These are phyloP conservation scores for Pseudomonodictys pantanalensis DNA, from an alignment of 495 filamentous ascomycete genomes.

Conservation along the genomic window DNA sequence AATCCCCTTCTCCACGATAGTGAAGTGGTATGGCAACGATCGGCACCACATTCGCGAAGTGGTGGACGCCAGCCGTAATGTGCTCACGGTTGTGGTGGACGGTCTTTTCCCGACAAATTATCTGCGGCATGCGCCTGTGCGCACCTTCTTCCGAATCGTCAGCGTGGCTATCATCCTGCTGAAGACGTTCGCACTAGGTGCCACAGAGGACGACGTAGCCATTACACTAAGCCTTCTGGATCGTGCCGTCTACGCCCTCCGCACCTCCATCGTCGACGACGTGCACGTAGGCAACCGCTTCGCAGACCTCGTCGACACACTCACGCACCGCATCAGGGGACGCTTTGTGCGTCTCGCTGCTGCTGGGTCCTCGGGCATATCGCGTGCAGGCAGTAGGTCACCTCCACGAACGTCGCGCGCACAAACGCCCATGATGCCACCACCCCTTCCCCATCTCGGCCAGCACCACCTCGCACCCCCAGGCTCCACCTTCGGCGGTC, in stretches of 20 bases:
- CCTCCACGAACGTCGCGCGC: slow-evolving; percentile 14
- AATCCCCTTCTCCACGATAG: slow-evolving; percentile 52
- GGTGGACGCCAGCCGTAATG: slow-evolving; percentile 78
- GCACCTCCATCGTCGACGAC: slow-evolving; percentile 87
- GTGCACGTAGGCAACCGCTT: slow-evolving; percentile 93
- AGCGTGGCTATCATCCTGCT: slow-evolving; percentile 94
- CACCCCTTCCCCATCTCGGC: slow-evolving; percentile 12
- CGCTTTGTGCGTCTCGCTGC: slow-evolving; percentile 43
- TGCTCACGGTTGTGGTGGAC: slow-evolving; percentile 79
- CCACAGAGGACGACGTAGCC: slow-evolving; percentile 81
- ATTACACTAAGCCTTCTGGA: slow-evolving; percentile 79
- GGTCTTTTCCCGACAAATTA: slow-evolving; percentile 77
- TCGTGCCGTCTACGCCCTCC: slow-evolving; percentile 71
- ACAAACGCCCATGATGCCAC: slow-evolving; percentile 32
- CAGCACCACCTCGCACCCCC: slow-evolving; percentile 7
- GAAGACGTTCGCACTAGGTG: slow-evolving; percentile 91
- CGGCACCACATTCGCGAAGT: slow-evolving; percentile 84
- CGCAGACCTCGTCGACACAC: slow-evolving; percentile 78
- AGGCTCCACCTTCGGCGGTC: neutral
- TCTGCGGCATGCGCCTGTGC: slow-evolving; percentile 85
- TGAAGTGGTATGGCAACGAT: slow-evolving; percentile 59
- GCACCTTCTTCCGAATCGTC: slow-evolving; percentile 92
- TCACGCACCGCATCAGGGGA: slow-evolving; percentile 41
- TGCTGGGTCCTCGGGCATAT: slow-evolving; percentile 28
- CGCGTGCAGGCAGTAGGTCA: slow-evolving; percentile 20